These are phyloP conservation scores for Phytophthora boehmeriae DNA, from an alignment of 352 stramenopile species.

Conservation along the genomic window DNA sequence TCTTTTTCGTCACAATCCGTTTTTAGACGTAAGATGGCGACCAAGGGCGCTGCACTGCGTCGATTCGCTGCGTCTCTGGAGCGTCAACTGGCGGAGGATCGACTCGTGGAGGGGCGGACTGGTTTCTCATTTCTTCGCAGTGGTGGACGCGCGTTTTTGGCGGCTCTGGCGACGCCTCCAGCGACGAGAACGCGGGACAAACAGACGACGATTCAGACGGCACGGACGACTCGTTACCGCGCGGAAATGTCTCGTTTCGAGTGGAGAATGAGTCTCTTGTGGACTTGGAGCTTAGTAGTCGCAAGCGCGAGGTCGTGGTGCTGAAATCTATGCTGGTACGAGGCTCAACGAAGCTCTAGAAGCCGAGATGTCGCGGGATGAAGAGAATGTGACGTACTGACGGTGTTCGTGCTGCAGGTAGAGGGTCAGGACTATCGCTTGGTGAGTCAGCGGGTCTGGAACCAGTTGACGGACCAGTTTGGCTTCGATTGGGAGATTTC, in stretches of 20 bases:
- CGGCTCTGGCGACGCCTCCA: constrained; percentile 8
- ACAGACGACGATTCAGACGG: constrained; percentile 47
- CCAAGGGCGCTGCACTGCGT: constrained; percentile 5
- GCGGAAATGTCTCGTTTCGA: constrained; percentile 16
- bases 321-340: constrained; percentile 63
- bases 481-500: constrained; percentile 78
- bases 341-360: constrained; percentile 4
- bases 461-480: constrained; percentile 61
- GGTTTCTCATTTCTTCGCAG: constrained; percentile 57
- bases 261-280: constrained; percentile 58
- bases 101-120: constrained; percentile 55
- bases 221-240: constrained; percentile 16
- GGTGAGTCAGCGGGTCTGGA: constrained; percentile 78
- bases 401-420: constrained; percentile 32
- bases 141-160: constrained; percentile 64
- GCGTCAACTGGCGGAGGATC: constrained; percentile 37
- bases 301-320: constrained; percentile 51
- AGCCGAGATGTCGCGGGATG: not conserved
- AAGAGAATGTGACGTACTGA: not conserved
- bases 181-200: constrained; percentile 26
- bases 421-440: constrained; percentile 68
- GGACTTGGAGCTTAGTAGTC: constrained; percentile 50
- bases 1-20: not conserved
- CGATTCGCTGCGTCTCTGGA: constrained; percentile 30
- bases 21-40: constrained; percentile 13